phyloP scores from a whole-genome alignment of 2,329 filamentous ascomycete genomes.

The Aspergillus fijiensis region DNA sequence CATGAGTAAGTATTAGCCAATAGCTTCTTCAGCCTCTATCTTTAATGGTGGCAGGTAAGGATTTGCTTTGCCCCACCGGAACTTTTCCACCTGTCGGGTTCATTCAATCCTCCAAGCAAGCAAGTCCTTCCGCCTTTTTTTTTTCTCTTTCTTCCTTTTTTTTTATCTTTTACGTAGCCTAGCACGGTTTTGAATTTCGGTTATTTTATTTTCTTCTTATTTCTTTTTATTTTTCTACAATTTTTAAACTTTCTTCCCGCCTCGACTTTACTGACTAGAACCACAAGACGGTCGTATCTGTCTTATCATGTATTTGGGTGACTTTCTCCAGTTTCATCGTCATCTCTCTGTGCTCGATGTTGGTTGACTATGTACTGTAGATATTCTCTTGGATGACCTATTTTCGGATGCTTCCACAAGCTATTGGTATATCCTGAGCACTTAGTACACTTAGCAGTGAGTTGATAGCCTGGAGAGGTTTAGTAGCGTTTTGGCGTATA shows the following conservation, averaged over 20 bases:
- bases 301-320: background rate
- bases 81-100: constrained; percentile 8
- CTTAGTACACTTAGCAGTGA: background rate
- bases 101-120: constrained; percentile 5
- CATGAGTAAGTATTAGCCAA: constrained; percentile 2
- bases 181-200: background rate
- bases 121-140: background rate
- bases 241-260: background rate
- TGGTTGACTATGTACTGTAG: background rate
- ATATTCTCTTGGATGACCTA: background rate
- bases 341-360: background rate
- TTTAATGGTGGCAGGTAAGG: background rate
- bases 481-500: background rate
- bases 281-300: background rate
- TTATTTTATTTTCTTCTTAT: background rate
- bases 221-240: background rate
- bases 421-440: background rate
- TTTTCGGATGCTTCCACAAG: background rate
- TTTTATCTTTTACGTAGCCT: background rate
- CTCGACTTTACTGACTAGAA: background rate
- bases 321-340: background rate
- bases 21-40: background rate
- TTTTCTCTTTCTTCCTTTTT: background rate
- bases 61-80: background rate
- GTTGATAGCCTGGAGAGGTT: background rate